These are phyloP conservation scores for Odontarrhena argentea DNA, from an alignment of 345 rosid genomes.

Conservation along the genomic window DNA sequence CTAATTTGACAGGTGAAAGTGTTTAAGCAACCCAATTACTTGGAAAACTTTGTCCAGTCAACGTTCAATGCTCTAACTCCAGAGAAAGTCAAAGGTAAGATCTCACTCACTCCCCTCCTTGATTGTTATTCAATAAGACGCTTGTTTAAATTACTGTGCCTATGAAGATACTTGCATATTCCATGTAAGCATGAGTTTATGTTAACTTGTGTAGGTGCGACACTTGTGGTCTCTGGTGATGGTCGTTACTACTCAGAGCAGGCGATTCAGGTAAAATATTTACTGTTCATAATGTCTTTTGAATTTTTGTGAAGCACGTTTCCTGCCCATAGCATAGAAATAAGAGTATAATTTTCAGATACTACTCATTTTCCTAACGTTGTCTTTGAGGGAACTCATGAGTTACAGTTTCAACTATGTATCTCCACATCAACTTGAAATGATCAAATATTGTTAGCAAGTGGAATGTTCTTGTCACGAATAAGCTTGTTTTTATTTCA, in stretches of 20 bases:
- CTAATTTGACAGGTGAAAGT: constrained; percentile 72
- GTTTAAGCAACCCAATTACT: constrained; percentile 70
- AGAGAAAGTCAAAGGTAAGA: constrained; percentile 75
- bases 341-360: background rate
- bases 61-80: constrained; percentile 77
- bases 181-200: background rate
- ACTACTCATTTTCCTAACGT: background rate
- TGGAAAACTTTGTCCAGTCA: constrained; percentile 80
- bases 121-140: background rate
- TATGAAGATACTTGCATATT: background rate
- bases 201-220: constrained; percentile 60
- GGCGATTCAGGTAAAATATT: constrained; percentile 71
- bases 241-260: constrained; percentile 87
- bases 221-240: constrained; percentile 95
- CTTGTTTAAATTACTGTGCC: background rate
- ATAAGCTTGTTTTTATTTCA: background rate
- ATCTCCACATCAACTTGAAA: background rate
- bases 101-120: background rate
- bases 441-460: background rate
- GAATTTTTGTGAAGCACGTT: background rate
- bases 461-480: background rate
- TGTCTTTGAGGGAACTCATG: background rate
- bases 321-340: background rate
- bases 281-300: background rate
- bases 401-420: background rate